These are phyloP conservation scores for Ophiostoma quercus DNA, from an alignment of 2,329 filamentous ascomycete genomes.

Conservation along the genomic window DNA sequence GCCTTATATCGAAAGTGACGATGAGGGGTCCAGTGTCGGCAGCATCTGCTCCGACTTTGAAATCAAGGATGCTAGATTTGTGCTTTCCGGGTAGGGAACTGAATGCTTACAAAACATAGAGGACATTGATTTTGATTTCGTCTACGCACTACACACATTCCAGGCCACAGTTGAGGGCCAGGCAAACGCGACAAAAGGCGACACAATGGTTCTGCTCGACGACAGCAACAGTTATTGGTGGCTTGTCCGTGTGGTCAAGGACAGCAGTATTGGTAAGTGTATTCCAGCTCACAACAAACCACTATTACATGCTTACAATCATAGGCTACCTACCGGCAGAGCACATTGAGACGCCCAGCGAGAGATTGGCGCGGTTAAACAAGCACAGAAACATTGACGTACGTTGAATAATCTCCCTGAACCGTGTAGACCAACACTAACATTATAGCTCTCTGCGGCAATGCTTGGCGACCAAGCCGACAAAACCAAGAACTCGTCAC, in stretches of 20 bases:
- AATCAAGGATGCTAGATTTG: conserved; percentile 53
- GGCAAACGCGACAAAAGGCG: conserved; percentile 95
- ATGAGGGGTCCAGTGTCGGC: conserved; percentile 44
- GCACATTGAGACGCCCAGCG: conserved; percentile 96
- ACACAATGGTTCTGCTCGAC: conserved; percentile 96
- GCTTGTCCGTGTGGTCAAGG: conserved; percentile 94
- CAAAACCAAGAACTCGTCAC: conserved; percentile 67
- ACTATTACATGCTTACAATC: conserved; percentile 18
- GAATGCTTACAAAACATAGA: conserved; percentile 90
- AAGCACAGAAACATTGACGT: conserved; percentile 98
- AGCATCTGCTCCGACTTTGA: conserved; percentile 54
- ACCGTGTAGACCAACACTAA: neutral
- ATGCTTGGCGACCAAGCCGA: conserved; percentile 63
- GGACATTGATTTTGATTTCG: conserved; percentile 99
- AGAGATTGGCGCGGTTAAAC: conserved; percentile 86
- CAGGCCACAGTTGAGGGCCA: conserved; percentile 97
- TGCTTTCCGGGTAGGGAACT: conserved; percentile 68
- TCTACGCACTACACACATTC: conserved; percentile 96
- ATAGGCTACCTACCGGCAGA: conserved; percentile 91
- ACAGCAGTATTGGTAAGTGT: conserved; percentile 75
- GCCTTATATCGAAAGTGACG: conserved; percentile 27
- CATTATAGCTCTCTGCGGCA: conserved; percentile 50
- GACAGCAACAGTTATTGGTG: conserved; percentile 99
- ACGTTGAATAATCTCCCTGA: conserved; percentile 36
- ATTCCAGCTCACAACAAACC: neutral